Conservation (phyloP, 176 grass and related monocot genomes). For the Carex littledalei region DNA sequence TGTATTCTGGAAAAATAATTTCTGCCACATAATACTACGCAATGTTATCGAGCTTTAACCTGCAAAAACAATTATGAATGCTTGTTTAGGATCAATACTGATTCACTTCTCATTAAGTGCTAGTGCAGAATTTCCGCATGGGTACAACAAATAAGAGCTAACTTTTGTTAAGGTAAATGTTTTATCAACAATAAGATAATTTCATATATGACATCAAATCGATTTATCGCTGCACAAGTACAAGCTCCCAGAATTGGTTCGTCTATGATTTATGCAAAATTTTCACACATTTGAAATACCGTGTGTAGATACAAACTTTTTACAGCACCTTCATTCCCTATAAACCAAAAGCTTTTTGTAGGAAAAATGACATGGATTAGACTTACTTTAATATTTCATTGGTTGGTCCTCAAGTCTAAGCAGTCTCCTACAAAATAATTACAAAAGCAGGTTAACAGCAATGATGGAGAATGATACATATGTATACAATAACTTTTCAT, state of each 20-base stretch:
- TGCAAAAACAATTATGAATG: background rate
- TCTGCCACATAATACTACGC: background rate
- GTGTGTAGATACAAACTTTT: background rate
- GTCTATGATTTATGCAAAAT: background rate
- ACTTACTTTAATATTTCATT: background rate
- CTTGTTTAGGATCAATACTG: background rate
- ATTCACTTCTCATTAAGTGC: background rate
- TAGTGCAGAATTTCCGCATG: background rate
- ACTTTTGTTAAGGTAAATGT: background rate
- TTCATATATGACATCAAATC: background rate
- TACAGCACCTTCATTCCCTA: background rate
- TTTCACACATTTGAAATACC: background rate
- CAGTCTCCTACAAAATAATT: constrained; percentile 2
- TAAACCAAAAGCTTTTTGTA: background rate
- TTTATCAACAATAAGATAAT: background rate
- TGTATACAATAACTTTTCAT: background rate
- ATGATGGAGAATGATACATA: background rate
- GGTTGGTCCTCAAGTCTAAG: background rate
- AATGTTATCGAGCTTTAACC: background rate
- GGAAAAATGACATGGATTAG: background rate
- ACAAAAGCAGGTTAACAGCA: background rate
- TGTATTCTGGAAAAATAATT: background rate
- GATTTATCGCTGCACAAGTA: background rate
- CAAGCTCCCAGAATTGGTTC: background rate
- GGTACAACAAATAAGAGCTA: background rate